phyloP scores from a whole-genome alignment of 2,329 filamentous ascomycete genomes.

The Drechslerella coelobrocha region DNA sequence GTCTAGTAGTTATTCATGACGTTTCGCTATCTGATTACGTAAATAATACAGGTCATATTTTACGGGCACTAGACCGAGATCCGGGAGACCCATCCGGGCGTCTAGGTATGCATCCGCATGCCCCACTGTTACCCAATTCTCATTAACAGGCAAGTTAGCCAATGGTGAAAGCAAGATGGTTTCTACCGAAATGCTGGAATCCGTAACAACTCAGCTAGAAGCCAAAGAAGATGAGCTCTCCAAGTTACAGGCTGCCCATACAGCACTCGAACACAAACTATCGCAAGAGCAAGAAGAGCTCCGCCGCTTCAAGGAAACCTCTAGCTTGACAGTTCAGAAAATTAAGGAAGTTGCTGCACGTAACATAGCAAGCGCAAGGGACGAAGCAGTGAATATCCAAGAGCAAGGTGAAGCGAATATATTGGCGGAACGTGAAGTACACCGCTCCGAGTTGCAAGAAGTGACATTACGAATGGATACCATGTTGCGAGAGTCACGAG shows the following conservation, averaged over 20 bases:
- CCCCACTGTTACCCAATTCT: background rate
- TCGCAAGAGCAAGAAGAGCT: constrained; percentile 53
- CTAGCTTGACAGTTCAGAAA: constrained; percentile 47
- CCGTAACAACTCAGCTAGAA: constrained; percentile 76
- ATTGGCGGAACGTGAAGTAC: constrained; percentile 48
- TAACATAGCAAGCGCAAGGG: constrained; percentile 48
- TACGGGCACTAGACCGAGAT: constrained; percentile 27
- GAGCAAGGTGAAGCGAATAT: constrained; percentile 51
- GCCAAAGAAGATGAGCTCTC: constrained; percentile 71
- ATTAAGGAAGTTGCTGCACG: constrained; percentile 46
- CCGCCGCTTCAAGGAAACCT: constrained; percentile 51
- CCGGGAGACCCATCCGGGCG: constrained; percentile 34
- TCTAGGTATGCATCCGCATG: constrained; percentile 18
- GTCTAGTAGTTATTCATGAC: background rate
- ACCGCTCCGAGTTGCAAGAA: constrained; percentile 47
- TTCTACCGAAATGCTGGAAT: constrained; percentile 90
- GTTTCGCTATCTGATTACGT: background rate
- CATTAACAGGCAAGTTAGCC: constrained; percentile 60
- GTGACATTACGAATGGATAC: constrained; percentile 46
- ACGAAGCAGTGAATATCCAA: constrained; percentile 50
- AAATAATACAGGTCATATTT: constrained; percentile 20
- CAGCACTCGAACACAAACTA: constrained; percentile 65
- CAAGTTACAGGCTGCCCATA: constrained; percentile 65
- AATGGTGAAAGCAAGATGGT: constrained; percentile 87
- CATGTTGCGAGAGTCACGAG: constrained; percentile 32